Evolutionary conservation across 2,329 filamentous ascomycete species (phyloP).

Genomic region (Colletotrichum orchidophilum): DNA sequence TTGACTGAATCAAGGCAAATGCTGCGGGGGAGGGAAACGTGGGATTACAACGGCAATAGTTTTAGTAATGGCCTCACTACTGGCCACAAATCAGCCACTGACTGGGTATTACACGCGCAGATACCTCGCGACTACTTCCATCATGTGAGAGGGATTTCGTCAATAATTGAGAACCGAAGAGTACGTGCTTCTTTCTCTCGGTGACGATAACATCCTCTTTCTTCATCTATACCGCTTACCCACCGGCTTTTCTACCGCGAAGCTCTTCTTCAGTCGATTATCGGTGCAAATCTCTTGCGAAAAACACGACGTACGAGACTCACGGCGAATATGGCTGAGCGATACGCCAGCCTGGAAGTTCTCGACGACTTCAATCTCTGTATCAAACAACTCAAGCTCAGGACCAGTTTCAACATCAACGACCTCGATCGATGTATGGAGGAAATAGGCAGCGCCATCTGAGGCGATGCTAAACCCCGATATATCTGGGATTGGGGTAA

Average conservation of each 20-base stretch:
- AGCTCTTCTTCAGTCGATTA: not conserved
- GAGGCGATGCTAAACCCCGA: slow-evolving; percentile 7
- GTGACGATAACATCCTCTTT: not conserved
- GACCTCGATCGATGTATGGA: not conserved
- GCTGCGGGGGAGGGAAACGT: not conserved
- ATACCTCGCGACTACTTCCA: not conserved
- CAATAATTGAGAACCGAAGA: not conserved
- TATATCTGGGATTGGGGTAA: slow-evolving; percentile 21
- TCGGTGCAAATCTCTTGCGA: not conserved
- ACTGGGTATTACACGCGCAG: not conserved
- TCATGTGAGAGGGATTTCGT: not conserved
- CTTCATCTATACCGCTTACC: not conserved
- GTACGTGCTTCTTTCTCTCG: not conserved
- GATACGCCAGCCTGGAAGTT: not conserved
- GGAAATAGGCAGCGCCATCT: not conserved
- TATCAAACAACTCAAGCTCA: not conserved
- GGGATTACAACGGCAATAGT: not conserved
- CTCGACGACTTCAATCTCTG: not conserved
- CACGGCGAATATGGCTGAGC: not conserved
- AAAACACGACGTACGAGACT: not conserved
- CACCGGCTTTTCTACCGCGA: not conserved
- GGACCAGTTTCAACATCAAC: not conserved
- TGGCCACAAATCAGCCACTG: too few relatives aligned
- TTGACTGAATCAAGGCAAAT: not conserved
- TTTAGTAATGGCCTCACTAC: not conserved